A percentile compares a stretch with the other conserved stretches of the same genome.
Evolutionary conservation across 1,139 yeast species (phyloP).

Genomic region (Diutina rugosa): DNA sequence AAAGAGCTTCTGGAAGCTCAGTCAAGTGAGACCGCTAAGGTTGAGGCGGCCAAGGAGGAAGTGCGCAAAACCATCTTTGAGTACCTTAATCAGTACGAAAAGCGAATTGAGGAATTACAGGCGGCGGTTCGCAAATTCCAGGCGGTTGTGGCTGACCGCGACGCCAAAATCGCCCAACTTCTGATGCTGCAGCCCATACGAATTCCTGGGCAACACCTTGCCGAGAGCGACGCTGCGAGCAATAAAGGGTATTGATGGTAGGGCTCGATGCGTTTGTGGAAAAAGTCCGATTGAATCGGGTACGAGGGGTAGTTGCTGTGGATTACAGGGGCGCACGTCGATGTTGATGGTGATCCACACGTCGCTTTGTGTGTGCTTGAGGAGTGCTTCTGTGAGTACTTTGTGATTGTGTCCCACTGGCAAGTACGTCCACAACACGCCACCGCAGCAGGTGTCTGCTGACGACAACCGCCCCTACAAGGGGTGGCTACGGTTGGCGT

Average conservation of each 20-base stretch:
- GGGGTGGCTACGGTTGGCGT: neutral
- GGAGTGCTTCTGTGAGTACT: no score
- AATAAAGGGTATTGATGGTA: neutral
- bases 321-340: no score
- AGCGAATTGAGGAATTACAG: neutral
- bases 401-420: no score
- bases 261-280: neutral
- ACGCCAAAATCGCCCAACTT: neutral
- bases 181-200: neutral
- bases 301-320: neutral
- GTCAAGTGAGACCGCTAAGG: no score
- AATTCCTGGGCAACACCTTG: neutral
- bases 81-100: neutral
- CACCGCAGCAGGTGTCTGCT: no score
- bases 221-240: neutral
- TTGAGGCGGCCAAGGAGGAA: neutral
- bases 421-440: no score
- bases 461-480: no score
- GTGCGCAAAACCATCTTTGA: neutral
- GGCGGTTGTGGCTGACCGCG: neutral
- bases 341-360: no score
- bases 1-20: neutral
- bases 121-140: neutral
- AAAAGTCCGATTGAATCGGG: neutral
- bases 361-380: neutral